A percentile compares a stretch with the other conserved stretches of the same genome.
Evolutionary conservation across 352 stramenopile genomes (phyloP).

Genomic region (Phytophthora quininea): DNA sequence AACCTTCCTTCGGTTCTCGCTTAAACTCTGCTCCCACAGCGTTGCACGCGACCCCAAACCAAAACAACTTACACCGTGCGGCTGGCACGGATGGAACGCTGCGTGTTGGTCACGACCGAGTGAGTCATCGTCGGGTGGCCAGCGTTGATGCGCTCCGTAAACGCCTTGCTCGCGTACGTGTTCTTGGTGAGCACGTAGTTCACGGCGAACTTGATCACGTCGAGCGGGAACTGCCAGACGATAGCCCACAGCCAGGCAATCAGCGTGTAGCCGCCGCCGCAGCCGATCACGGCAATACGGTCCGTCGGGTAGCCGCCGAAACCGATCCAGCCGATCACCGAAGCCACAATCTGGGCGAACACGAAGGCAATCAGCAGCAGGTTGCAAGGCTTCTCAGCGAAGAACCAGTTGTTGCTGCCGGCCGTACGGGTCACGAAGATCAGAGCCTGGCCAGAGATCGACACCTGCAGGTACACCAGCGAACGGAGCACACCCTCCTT

Average conservation of each 20-base stretch:
- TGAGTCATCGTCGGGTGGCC: constrained; percentile 72
- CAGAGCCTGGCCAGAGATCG: constrained; percentile 73
- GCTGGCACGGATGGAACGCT: constrained; percentile 71
- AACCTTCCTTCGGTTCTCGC: constrained; percentile 24
- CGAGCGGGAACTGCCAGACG: constrained; percentile 75
- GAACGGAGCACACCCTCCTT: constrained; percentile 73
- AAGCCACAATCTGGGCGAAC: constrained; percentile 69
- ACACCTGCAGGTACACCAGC: constrained; percentile 77
- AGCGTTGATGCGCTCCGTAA: constrained; percentile 78
- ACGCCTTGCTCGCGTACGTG: constrained; percentile 67
- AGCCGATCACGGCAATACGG: constrained; percentile 70
- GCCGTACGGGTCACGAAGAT: constrained; percentile 81
- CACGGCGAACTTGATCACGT: constrained; percentile 74
- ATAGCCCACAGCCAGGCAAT: constrained; percentile 75
- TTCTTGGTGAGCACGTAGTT: constrained; percentile 72
- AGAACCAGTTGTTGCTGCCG: constrained; percentile 81
- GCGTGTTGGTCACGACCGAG: constrained; percentile 61
- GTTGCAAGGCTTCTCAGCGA: constrained; percentile 68
- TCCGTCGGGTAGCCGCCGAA: constrained; percentile 73
- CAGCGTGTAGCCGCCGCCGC: constrained; percentile 63
- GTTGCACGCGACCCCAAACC: constrained; percentile 5
- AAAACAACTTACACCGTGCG: constrained; percentile 56
- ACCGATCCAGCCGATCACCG: constrained; percentile 67
- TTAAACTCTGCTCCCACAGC: constrained; percentile 12
- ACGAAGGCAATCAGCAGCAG: constrained; percentile 73